Evolutionary conservation across 345 rosid genomes (phyloP).

Genomic region (Turnera subulata): DNA sequence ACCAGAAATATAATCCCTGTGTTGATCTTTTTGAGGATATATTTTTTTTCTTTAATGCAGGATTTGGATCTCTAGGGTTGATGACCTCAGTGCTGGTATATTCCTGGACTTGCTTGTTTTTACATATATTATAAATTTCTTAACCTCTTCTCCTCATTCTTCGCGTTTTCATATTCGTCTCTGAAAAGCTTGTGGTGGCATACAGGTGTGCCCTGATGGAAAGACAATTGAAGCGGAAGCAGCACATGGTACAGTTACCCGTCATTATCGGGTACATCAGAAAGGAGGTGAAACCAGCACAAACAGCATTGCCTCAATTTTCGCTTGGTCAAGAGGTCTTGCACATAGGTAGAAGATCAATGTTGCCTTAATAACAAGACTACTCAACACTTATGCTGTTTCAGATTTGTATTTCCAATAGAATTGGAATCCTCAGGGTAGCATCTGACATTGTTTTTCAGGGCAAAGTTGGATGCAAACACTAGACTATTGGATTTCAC

Average conservation of each 20-base stretch:
- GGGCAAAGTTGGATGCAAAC: slow-evolving; percentile 91
- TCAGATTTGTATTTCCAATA: not conserved
- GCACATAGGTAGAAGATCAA: slow-evolving; percentile 67
- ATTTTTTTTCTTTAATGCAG: slow-evolving; percentile 27
- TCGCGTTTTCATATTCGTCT: too few relatives aligned
- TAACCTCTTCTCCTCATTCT: not conserved
- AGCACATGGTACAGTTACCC: slow-evolving; percentile 96
- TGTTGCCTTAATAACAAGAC: not conserved
- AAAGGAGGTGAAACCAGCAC: slow-evolving; percentile 99
- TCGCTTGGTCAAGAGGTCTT: slow-evolving; percentile 97
- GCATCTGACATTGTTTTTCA: slow-evolving; percentile 17
- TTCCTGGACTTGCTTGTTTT: not conserved
- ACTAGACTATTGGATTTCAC: slow-evolving; percentile 70
- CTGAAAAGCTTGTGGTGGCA: not conserved
- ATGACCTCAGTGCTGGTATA: slow-evolving; percentile 94
- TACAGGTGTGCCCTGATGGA: slow-evolving; percentile 96
- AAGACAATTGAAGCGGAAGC: slow-evolving; percentile 98
- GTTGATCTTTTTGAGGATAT: not conserved
- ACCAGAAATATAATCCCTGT: not conserved
- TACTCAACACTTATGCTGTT: not conserved
- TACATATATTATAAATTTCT: not conserved
- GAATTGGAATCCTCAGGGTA: not conserved
- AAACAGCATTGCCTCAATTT: slow-evolving; percentile 96
- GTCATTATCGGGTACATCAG: slow-evolving; percentile 92
- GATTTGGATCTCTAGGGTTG: slow-evolving; percentile 97